Evolutionary conservation across 2,329 filamentous ascomycete species (phyloP), one percentile per base, ranked within the genome.

Genomic region (Myrmaecium sp.): DNA sequence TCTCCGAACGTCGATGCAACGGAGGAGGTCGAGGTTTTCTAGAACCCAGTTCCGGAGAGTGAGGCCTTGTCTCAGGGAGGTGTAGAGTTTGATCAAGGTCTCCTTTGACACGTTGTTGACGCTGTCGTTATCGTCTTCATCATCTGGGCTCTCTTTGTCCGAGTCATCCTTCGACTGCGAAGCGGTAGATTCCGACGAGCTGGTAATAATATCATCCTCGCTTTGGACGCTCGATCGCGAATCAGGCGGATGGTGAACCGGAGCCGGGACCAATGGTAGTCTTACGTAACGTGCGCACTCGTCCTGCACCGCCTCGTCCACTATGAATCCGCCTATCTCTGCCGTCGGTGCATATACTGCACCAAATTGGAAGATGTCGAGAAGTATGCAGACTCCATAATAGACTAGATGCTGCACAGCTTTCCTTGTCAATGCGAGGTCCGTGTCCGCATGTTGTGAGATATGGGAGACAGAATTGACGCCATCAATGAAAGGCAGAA

Each of bases 301-400:
- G 36, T 82, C 77, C 32, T 91, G 74, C 54, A 92, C 63, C 30
- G 70, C 69, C 21, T 66, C 60, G 42, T 94, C 81, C 21, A 68
- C 63, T 17, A 89, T 64, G 41, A 98, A 92, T 34, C 74, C 68
- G 34, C 75, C 69, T 31, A 98, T 75, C 19, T 79, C 74, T 0
- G 73, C 64, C 0, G 81, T 81, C 0, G 76, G 74, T 0, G 84
- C 83, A 46, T 98, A 98, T 41, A 91, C 86, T 21, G 80, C 81
- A 17, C 74, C 66, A 48, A 95, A 98, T 49, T 89, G 83, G 60
- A 95, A 95, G 40, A 94, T 79, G 54, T 98, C 89, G 7, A 95
- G 69, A 28, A 95, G 67, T 14, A 93, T 64, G 18, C 93, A 68
- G 42, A 82, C 86, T 44, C 86, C 81, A 52, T 95, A 94, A 59